Evolutionary conservation across 1,284 basidiomycete genomes (phyloP).

Genomic region (Ustilago curta): DNA sequence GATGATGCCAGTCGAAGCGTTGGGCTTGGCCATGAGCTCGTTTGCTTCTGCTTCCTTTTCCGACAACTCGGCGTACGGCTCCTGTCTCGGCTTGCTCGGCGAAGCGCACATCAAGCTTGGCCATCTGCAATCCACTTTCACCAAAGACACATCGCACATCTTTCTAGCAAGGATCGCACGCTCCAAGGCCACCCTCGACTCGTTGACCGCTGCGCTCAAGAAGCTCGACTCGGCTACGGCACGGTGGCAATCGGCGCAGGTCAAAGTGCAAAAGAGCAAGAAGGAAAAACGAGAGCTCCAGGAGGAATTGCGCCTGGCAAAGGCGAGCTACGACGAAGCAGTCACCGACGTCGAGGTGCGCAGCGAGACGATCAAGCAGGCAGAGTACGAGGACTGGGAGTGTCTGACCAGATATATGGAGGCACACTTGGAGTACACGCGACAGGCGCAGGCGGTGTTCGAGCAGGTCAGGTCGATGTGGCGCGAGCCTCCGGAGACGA

Average conservation of each 20-base stretch:
- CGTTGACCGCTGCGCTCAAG: conserved; percentile 47
- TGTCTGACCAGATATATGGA: conserved; percentile 56
- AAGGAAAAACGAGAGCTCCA: conserved; percentile 63
- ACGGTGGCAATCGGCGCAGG: conserved; percentile 49
- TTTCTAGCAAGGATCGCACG: conserved; percentile 48
- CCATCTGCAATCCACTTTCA: conserved; percentile 40
- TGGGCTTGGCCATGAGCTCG: conserved; percentile 50
- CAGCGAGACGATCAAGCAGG: conserved; percentile 49
- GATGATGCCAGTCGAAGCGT: conserved; percentile 49
- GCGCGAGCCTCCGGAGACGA: conserved; percentile 17
- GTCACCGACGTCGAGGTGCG: conserved; percentile 56
- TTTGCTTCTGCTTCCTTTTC: conserved; percentile 31
- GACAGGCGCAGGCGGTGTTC: conserved; percentile 50
- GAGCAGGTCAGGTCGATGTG: conserved; percentile 52
- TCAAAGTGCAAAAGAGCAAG: conserved; percentile 61
- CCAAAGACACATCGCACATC: conserved; percentile 50
- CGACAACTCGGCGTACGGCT: conserved; percentile 26
- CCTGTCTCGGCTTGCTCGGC: conserved; percentile 37
- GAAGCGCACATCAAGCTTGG: conserved; percentile 47
- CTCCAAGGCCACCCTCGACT: conserved; percentile 45
- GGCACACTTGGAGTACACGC: conserved; percentile 54
- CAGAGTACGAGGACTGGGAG: conserved; percentile 54
- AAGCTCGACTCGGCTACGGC: conserved; percentile 52
- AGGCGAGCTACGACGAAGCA: conserved; percentile 58
- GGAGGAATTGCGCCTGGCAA: conserved; percentile 58